Conservation (phyloP, 2,329 filamentous ascomycete genomes). For the Trichoderma koningii region DNA sequence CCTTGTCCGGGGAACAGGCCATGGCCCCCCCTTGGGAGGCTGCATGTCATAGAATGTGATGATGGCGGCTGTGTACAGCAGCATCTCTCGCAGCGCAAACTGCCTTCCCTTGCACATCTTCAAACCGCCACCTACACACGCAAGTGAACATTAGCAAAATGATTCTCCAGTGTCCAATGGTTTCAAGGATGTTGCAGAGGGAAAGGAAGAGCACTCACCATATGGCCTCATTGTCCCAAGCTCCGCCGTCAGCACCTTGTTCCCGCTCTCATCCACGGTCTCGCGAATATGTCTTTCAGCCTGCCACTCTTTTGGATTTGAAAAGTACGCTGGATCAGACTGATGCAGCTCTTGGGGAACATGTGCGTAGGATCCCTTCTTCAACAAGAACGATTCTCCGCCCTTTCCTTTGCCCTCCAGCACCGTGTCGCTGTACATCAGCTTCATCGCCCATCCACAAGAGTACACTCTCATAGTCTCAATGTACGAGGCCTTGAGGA, state of each 20-base stretch:
- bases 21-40: conserved; percentile 36
- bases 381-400: conserved; percentile 35
- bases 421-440: conserved; percentile 39
- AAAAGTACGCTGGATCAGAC: conserved; percentile 39
- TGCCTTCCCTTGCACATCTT: conserved; percentile 40
- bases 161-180: background rate
- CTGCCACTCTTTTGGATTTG: conserved; percentile 42
- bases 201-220: conserved; percentile 34
- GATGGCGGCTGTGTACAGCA: conserved; percentile 41
- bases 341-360: conserved; percentile 41
- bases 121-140: conserved; percentile 36
- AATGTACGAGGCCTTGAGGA: conserved; percentile 44
- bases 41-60: conserved; percentile 43
- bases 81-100: conserved; percentile 40
- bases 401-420: conserved; percentile 35
- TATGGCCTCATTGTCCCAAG: conserved; percentile 39
- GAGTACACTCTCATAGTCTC: conserved; percentile 47
- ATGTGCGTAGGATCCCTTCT: conserved; percentile 42
- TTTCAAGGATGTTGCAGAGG: background rate
- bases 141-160: background rate
- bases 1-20: conserved; percentile 34
- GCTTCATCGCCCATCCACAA: conserved; percentile 38
- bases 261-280: conserved; percentile 32
- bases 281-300: conserved; percentile 40
- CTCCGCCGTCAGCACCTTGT: conserved; percentile 31